A percentile compares a stretch with the other conserved stretches of the same genome.
Evolutionary conservation across 495 filamentous ascomycete species (phyloP).

Genomic region (Hyaloscypha finlandica): DNA sequence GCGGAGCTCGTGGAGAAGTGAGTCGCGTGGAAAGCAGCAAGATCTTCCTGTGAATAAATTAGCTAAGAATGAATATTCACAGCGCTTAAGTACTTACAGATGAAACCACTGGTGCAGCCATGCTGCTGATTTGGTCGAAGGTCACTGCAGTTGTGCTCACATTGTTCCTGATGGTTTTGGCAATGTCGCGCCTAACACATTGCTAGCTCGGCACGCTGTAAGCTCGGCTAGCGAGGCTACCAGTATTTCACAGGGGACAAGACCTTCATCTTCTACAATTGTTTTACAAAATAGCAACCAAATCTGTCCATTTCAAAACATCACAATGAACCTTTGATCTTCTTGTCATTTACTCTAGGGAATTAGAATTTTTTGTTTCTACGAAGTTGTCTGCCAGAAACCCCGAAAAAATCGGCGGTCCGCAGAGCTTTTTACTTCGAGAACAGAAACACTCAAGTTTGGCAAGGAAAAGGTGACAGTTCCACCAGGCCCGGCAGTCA

Average conservation of each 20-base stretch:
- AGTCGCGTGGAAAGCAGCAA: slow-evolving; percentile 65
- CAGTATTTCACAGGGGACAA: too few relatives aligned
- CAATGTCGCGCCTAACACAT: not conserved
- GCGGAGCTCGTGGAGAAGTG: slow-evolving; percentile 56
- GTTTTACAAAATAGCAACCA: too few relatives aligned
- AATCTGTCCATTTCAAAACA: too few relatives aligned
- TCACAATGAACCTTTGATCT: too few relatives aligned
- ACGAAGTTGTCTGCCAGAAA: not conserved
- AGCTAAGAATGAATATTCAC: not conserved
- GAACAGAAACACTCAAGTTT: not conserved
- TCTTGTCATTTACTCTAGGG: not conserved
- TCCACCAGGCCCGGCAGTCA: not conserved
- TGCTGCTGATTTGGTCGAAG: not conserved
- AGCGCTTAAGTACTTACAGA: slow-evolving; percentile 2
- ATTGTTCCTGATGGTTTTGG: not conserved
- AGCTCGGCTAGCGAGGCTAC: not conserved
- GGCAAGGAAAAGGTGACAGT: not conserved
- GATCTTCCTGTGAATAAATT: slow-evolving; percentile 60
- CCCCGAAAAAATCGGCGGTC: not conserved
- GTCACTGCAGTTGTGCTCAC: not conserved
- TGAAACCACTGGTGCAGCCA: slow-evolving; percentile 16
- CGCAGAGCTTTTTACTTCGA: not conserved
- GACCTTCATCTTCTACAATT: too few relatives aligned
- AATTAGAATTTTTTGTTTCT: not conserved
- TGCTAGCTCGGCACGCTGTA: too few relatives aligned